Percentiles rank a stretch among this genome's conserved stretches.
phyloP scores from a whole-genome alignment of 768 basidiomycete genomes.

The Steccherinum ochraceum region DNA sequence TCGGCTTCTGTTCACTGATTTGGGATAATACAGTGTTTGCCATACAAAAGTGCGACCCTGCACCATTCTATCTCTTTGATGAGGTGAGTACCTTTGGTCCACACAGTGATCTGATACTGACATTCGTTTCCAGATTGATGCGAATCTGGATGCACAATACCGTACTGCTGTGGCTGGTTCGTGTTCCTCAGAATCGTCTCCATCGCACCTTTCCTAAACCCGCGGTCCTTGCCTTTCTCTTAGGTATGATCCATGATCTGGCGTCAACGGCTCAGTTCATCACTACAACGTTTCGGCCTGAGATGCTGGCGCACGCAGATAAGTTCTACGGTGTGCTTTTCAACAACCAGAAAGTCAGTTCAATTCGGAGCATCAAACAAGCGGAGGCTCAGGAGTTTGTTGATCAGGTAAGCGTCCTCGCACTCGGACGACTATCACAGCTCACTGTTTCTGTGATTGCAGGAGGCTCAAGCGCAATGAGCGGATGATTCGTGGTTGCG shows the following conservation, averaged over 20 bases:
- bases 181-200: background rate
- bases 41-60: constrained; percentile 98
- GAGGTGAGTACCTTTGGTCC: constrained; percentile 45
- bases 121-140: constrained; percentile 65
- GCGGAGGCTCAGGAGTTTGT: constrained; percentile 95
- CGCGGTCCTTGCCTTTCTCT: background rate
- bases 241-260: constrained; percentile 92
- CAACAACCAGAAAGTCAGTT: constrained; percentile 92
- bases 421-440: background rate
- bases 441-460: background rate
- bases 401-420: constrained; percentile 57
- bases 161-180: constrained; percentile 91
- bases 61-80: constrained; percentile 99
- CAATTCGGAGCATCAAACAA: constrained; percentile 77
- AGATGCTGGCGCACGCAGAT: constrained; percentile 93
- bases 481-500: background rate
- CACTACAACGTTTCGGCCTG: constrained; percentile 96
- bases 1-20: background rate
- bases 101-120: background rate
- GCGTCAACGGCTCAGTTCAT: constrained; percentile 90
- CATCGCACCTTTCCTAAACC: background rate
- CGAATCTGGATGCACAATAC: constrained; percentile 95
- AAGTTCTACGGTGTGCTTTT: constrained; percentile 97
- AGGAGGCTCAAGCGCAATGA: constrained; percentile 47
- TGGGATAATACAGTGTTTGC: constrained; percentile 72